Evolutionary conservation across 441 rosid species (phyloP), one percentile per base, ranked within the genome.

Genomic region (Populus hybrid): DNA sequence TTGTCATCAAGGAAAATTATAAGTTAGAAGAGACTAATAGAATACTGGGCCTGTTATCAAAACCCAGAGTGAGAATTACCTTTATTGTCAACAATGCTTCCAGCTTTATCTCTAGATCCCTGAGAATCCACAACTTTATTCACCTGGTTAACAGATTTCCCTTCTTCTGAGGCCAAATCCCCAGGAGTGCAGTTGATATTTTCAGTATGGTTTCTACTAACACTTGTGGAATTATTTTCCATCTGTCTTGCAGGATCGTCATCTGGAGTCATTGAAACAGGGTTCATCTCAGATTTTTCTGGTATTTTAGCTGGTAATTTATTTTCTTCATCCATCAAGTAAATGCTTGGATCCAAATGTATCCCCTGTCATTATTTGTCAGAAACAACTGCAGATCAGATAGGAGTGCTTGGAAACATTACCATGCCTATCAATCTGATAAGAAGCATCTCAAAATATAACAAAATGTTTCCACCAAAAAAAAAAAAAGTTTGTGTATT

Each of bases 271-370:
- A 59, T 26, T 71, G 85, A 81, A 71, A 20, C 82, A 68, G 85
- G 46, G 65, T 80, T 81, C 72, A 82, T 67, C 78, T 85, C 89
- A 71, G 70, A 68, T 81, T 82, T 88, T 71, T 83, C 89, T 42
- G 90, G 79, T 24, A 84, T 73, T 74, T 81, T 82, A 63, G 86
- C 80, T 67, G 93, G 80, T 65, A 81, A 64, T 87, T 93, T 94
- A 77, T 85, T 88, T 74, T 90, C 98, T 66, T 97, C 98, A 71
- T 96, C 97, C 92, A 93, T 94, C 76, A 97, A 85, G 87, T 97
- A 97, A 71, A 97, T 97, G 88, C 96, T 97, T 78, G 98, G 99
- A 80, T 97, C 98, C 87, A 97, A 85, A 92, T 97, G 98, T 84
- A 92, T 86, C 69, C 99, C 99, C 99, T 97, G 85, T 28, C 77